Percentiles rank a stretch among this genome's conserved stretches.
Conservation (phyloP, 2,329 filamentous ascomycete genomes). For the Pseudogymnoascus sp. region DNA sequence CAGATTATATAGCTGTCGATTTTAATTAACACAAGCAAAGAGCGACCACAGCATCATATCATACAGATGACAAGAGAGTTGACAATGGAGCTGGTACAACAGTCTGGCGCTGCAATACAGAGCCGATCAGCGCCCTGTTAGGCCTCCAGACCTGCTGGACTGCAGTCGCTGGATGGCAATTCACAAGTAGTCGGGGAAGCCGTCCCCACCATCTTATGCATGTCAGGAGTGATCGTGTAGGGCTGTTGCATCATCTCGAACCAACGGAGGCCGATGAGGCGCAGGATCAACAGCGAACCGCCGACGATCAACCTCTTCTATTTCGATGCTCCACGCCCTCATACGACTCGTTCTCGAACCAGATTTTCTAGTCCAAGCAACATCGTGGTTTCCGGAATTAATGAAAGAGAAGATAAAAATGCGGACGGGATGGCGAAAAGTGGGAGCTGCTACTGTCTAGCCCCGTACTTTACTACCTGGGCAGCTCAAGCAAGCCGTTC, state of each 20-base stretch:
- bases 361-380: background rate
- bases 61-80: background rate
- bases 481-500: background rate
- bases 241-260: conserved; percentile 4
- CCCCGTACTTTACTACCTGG: background rate
- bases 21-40: background rate
- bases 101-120: background rate
- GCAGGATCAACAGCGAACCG: conserved; percentile 6
- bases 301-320: background rate
- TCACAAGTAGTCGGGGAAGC: background rate
- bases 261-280: conserved; percentile 1
- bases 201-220: conserved; percentile 6
- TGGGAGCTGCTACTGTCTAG: conserved; percentile 2
- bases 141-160: background rate
- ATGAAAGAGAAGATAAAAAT: background rate
- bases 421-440: background rate
- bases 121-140: background rate
- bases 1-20: background rate
- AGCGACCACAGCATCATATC: background rate
- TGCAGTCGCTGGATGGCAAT: background rate
- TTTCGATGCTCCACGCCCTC: conserved; percentile 1
- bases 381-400: background rate
- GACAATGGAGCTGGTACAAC: background rate
- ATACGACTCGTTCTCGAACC: background rate
- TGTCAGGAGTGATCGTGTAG: conserved; percentile 8